A percentile compares a stretch with the other conserved stretches of the same genome.
Evolutionary conservation across 2,329 filamentous ascomycete species (phyloP).

Genomic region (Beauveria sp.): DNA sequence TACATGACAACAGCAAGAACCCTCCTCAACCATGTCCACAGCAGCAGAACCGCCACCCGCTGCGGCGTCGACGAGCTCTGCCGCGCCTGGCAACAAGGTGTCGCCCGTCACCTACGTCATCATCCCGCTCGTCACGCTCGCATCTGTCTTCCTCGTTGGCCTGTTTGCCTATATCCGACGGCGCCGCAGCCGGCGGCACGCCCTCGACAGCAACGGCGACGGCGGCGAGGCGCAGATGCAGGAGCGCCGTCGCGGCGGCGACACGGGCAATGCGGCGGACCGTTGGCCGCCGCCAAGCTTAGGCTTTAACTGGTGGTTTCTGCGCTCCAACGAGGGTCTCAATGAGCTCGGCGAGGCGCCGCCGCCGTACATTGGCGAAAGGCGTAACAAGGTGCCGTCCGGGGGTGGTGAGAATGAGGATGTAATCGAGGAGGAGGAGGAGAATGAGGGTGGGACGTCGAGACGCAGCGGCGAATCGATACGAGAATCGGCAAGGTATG

Average conservation of each 20-base stretch:
- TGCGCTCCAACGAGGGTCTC: constrained; percentile 43
- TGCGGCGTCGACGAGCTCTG: not conserved
- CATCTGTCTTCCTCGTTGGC: constrained; percentile 30
- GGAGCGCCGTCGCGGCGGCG: constrained; percentile 1
- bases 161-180: constrained; percentile 37
- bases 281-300: not conserved
- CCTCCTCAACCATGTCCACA: not conserved
- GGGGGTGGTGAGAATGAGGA: not conserved
- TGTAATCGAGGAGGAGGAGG: not conserved
- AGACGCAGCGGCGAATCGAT: not conserved
- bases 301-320: constrained; percentile 12
- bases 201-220: not conserved
- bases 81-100: not conserved
- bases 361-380: constrained; percentile 47
- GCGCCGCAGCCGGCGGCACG: constrained; percentile 21
- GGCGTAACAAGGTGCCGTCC: constrained; percentile 17
- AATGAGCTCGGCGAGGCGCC: constrained; percentile 59
- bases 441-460: not conserved
- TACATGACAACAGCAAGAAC: not conserved
- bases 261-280: not conserved
- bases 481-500: not conserved
- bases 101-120: constrained; percentile 52
- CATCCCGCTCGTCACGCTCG: constrained; percentile 38
- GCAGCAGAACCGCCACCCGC: constrained; percentile 2
- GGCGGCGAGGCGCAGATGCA: constrained; percentile 6